Base-by-base conservation (phyloP, 345 rosid species). In the Physaria fendleri region DNA sequence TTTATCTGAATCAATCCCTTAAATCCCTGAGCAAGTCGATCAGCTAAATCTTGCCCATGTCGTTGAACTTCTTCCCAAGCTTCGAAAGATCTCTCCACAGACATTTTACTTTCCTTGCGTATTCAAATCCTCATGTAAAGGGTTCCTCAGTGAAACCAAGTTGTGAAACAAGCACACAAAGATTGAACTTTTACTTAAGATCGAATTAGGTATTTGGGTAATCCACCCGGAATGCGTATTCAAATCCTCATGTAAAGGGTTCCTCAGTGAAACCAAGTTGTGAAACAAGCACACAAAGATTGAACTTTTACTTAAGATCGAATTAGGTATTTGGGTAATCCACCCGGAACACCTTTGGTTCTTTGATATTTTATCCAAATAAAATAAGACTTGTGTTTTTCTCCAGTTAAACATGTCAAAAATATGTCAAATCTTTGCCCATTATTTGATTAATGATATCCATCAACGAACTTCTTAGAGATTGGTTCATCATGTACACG, bases 41-140 rank as follows among this genome's bases (percentile, higher is more conserved):
- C 98, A 15, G 98, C 96, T 5, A 92, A 71, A 77, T 88, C 98
- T 76, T 74, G 96, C 8, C 98, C 96, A 21, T 92, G 98, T 54
- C 98, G 73, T 58, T 92, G 98, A 44, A 92, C 95, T 82, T 84
- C 95, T 73, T 92, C 98, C 98, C 98, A 92, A 21, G 95, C 95
- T 74, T 88, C 98, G n/a, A 92, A 75, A 16, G 96, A 82, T 64
- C 95, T 85, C 67, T 85, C 98, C 30, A 81, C 88, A 6, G 98
- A 92, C 95, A 88, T 91, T 8, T 18, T 28, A 37, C 50, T 24
- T 22, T 25, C 30, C 10, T 12, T 34, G 21, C 13, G 4, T 10
- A 28, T 25, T 41, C 53, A 58, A 55, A 65, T 35, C 25, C 25
- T 34, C 63, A 45, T 55, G n/a, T n/a, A n/a, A n/a, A n/a, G n/a